Base-by-base conservation (phyloP, 2,329 filamentous ascomycete species). In the Hymenoscyphus salicellus region DNA sequence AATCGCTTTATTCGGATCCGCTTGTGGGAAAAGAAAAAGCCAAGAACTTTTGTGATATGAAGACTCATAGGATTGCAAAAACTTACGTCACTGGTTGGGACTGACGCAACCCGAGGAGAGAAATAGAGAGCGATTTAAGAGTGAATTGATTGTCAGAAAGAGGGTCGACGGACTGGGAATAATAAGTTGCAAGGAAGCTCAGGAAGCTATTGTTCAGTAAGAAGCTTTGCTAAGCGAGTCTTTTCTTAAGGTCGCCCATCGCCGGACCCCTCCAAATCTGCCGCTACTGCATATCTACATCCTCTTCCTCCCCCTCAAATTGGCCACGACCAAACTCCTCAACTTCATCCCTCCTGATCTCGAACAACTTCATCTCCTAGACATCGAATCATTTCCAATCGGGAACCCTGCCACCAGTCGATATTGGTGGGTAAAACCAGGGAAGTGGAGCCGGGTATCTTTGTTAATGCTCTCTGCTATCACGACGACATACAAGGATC, bases 401-500 rank as follows among this genome's bases (percentile, higher is more conserved):
- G 30, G 20, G 30, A 38, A 10, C 55, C 55, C 38, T 58, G 55
- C n/a, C 30, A 57, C 10, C 55, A 36, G 20, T 7, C 23, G 5
- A 58, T 43, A n/a, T 28, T 23, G n/a, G 32, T 38, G 33, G 57
- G 33, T 33, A n/a, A 26, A 58, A 58, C 33, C 55, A 26, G 33
- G 23, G 38, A 63, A 63, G 58, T 26, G 58, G 58, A 60, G 43
- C 62, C 46, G 36, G 36, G 36, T 14, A 23, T 30, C 46, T 52
- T 52, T 30, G 28, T 52, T 52, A 30, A 38, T 55, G 36, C 28
- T 36, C 28, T 30, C 41, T 36, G n/a, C 49, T 55, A 32, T 26
- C 23, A 36, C 32, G 28, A 61, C 43, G 11, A 32, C 23, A 23
- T 52, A 55, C 64, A 57, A 63, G 64, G 63, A 55, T 63, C 61